Conservation (phyloP, 1,139 yeast genomes). For the Scheffersomyces segobiensis region DNA sequence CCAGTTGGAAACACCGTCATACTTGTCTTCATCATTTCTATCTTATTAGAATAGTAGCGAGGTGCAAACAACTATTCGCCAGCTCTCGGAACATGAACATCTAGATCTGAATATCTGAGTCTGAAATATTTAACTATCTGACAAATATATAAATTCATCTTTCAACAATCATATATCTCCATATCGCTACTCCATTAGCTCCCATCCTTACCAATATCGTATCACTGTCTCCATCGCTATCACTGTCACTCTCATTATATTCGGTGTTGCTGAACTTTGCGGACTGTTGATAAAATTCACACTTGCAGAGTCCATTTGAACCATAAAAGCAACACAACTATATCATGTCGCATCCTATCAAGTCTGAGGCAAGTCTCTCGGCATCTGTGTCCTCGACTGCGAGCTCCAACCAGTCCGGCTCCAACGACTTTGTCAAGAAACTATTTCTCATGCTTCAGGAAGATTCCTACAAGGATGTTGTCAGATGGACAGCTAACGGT, state of each 20-base stretch:
- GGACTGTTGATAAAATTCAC: not conserved
- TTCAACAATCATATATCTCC: not conserved
- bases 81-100: not conserved
- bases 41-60: not conserved
- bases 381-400: conserved; percentile 2
- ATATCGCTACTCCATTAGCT: no score
- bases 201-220: no score
- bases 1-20: not conserved
- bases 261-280: no score
- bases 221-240: not conserved
- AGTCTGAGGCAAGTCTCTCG: not conserved
- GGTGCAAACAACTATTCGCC: not conserved
- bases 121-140: not conserved
- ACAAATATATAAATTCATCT: not conserved
- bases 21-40: not conserved
- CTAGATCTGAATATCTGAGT: not conserved
- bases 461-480: conserved; percentile 68
- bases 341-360: not conserved
- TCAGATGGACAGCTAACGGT: conserved; percentile 81
- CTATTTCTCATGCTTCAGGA: conserved; percentile 83
- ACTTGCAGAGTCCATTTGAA: not conserved
- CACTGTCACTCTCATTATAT: not conserved
- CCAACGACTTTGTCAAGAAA: conserved; percentile 76
- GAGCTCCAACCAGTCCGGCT: conserved; percentile 32
- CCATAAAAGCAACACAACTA: not conserved